Base-by-base conservation (phyloP, 495 filamentous ascomycete genomes). In the Neurospora sp. region DNA sequence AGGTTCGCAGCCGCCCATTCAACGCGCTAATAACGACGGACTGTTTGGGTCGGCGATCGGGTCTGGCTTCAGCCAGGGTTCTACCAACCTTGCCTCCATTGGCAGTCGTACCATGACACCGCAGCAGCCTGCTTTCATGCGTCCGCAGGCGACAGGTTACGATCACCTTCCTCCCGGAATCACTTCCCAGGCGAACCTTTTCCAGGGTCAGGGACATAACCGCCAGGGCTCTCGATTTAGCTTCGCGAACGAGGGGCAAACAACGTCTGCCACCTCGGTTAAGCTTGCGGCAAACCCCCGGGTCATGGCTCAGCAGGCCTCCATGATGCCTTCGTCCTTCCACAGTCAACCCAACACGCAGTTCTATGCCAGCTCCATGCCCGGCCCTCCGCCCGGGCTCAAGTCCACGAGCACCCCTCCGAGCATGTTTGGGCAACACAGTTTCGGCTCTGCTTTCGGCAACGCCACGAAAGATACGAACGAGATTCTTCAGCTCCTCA, bases 361-460 rank as follows among this genome's bases (percentile, higher is more conserved):
- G 76, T 90, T 89, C 77, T 93, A 90, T 78, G 85, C 86, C 66
- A 85, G 84, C 14, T 88, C 89, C 18, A 92, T 97, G 71, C 93
- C 96, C 78, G 94, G 94, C 5, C 96, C 96, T 18, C 96, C 96
- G 69, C 96, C 96, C 3, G 96, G 96, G 3, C 87, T 99, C 71
- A 98, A 99, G 84, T 94, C 94, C 5, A 92, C 93, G 2, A 94
- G 94, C 39, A 97, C 94, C 12, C 95, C 96, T 69, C 96, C 96
- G 6, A 92, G 92, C 73, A 91, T 92, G 48, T 97, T 97, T 78
- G 88, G 90, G 71, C 90, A 92, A 74, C 84, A 91, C 70, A 88
- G 89, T 14, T 90, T 96, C 77, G 89, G 92, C 71, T 86, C 86
- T 72, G 89, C 85, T 59, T 88, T 89, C 75, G 79, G 83, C 38